Evolutionary conservation across 2,329 filamentous ascomycete species (phyloP).

Genomic region (Iodosphaeria phyllophila): DNA sequence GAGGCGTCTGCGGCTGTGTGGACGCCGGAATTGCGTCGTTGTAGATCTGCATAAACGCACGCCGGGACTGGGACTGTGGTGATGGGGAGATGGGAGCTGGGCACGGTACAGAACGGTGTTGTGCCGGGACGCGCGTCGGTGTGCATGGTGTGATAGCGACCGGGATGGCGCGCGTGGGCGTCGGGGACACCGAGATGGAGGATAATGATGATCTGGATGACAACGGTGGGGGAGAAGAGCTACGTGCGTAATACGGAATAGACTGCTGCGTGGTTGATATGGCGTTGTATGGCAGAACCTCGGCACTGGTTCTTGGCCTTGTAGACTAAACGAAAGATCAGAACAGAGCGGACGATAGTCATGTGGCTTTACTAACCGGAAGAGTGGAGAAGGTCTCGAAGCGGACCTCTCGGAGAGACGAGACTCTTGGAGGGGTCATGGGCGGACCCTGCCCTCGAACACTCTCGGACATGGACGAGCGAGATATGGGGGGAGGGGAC

Average conservation of each 20-base stretch:
- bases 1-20: constrained; percentile 29
- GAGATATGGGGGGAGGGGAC: constrained; percentile 1
- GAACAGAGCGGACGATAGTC: too few relatives aligned
- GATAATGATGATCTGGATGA: constrained; percentile 8
- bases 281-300: too few relatives aligned
- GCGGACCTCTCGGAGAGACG: constrained; percentile 5
- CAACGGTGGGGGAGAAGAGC: too few relatives aligned
- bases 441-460: constrained; percentile 5
- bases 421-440: constrained; percentile 9
- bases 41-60: constrained; percentile 25
- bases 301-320: too few relatives aligned
- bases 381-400: constrained; percentile 5
- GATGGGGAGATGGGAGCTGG: too few relatives aligned
- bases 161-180: not conserved
- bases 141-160: constrained; percentile 1
- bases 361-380: too few relatives aligned
- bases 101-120: too few relatives aligned
- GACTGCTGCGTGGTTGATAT: too few relatives aligned
- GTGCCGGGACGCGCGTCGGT: constrained; percentile 4
- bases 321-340: constrained; percentile 8
- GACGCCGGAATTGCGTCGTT: constrained; percentile 24
- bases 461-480: not conserved
- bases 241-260: too few relatives aligned
- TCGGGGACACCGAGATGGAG: constrained; percentile 6
- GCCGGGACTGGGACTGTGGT: constrained; percentile 5